Evolutionary conservation across 805 yeast genomes (phyloP), one percentile per base, ranked within the genome.

Genomic region (Teunomyces tritomae): DNA sequence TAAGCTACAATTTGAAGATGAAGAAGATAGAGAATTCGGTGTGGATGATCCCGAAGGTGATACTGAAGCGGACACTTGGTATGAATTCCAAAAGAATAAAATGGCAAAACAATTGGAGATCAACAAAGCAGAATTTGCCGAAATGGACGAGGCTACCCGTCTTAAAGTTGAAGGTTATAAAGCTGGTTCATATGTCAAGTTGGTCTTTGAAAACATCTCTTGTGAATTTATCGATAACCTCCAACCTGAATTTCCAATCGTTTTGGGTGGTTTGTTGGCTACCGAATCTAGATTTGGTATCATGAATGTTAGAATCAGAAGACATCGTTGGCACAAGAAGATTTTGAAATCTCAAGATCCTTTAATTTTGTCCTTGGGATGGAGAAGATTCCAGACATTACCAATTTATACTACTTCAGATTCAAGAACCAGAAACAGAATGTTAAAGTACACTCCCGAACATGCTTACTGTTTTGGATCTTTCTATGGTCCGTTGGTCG

Each of bases 301-400:
- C 61, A 76, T 90, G 71, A 92, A 89, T 62, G 97, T 89, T 42
- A 83, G 98, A 72, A 82, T 94, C 51, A 90, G 97, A 82, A 84
- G 97, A 69, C 99, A 94, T 65, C 84, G 99, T 74, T 94, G 99
- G 99, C 97, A 94, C 70, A 92, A 90, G 64, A 90, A 90, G 77
- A 89, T 95, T 49, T 76, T 94, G 58, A 94, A 94, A 68, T 82
- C 97, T 8, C 95, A 89, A 62, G 99, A 94, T 70, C 99, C 99
- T 1, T 76, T 95, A 55, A 89, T 94, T 46, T 65, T 94, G 43
- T 92, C 98, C 0, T 71, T 94, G 37, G 99, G 99, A 33, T 94
- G 99, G 99, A 83, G 99, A 73, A 79, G 99, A 67, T 95, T 94
- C 73, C 99, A 94, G 69, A 91, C 99, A 0, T 71, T 92, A 47